Evolutionary conservation across 352 stramenopile genomes (phyloP).

Genomic region (Phytophthora podocarpi): DNA sequence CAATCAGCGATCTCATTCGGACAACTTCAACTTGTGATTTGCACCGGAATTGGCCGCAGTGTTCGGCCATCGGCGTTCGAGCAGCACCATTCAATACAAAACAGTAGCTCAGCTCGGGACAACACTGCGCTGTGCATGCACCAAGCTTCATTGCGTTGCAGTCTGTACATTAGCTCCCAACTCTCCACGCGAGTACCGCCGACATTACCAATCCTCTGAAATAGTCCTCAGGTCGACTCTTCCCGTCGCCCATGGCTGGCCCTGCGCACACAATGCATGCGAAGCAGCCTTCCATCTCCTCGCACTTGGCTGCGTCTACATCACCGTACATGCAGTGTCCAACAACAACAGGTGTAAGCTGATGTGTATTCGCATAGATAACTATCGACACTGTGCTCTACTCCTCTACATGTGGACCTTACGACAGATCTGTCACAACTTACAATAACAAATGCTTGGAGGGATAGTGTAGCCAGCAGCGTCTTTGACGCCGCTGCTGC

Average conservation of each 20-base stretch:
- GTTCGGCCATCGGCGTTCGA: too few species aligned
- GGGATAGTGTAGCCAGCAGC: background rate
- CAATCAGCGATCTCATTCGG: slow-evolving; percentile 4
- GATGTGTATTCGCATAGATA: slow-evolving; percentile 18
- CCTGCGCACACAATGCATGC: too few species aligned
- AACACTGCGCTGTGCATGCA: too few species aligned
- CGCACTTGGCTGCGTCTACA: too few species aligned
- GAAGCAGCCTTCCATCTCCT: too few species aligned
- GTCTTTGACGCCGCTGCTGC: background rate
- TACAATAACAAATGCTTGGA: slow-evolving; percentile 26
- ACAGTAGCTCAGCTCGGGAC: too few species aligned
- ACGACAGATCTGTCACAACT: slow-evolving; percentile 6
- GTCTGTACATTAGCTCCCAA: too few species aligned
- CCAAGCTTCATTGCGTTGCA: too few species aligned
- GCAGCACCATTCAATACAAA: too few species aligned
- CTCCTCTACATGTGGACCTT: slow-evolving; percentile 9
- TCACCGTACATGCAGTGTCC: too few species aligned
- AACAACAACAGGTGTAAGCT: slow-evolving; percentile 4
- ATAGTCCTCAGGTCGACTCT: slow-evolving; percentile 3
- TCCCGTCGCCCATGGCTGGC: slow-evolving; percentile 1
- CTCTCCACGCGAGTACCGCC: too few species aligned
- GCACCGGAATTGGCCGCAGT: too few species aligned
- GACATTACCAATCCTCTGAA: slow-evolving; percentile 2
- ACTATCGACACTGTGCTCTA: slow-evolving; percentile 4
- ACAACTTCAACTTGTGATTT: slow-evolving; percentile 24